Percentiles rank a stretch among this genome's conserved stretches.
Conservation (phyloP, 345 rosid species). For the Eucalyptus fibrosa region DNA sequence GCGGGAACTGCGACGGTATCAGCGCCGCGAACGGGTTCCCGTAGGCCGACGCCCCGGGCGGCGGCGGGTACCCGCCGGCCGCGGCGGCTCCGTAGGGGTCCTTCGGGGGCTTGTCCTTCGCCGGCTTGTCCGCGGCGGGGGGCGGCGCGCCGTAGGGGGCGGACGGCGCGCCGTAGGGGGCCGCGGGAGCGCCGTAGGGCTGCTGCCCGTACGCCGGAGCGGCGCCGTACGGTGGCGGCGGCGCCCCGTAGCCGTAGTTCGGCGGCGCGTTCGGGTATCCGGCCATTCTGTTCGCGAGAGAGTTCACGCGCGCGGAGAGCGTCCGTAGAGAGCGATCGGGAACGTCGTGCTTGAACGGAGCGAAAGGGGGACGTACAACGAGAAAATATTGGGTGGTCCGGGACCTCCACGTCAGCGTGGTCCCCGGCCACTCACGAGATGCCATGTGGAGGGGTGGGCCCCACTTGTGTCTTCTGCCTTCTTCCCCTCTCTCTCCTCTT, state of each 20-base stretch:
- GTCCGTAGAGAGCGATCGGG: not conserved
- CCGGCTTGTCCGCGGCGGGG: constrained; percentile 22
- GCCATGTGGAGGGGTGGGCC: no score
- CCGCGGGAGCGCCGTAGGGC: constrained; percentile 6
- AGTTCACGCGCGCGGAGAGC: not conserved
- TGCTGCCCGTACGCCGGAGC: not conserved
- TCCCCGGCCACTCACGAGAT: no score
- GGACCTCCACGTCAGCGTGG: no score
- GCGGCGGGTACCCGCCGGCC: constrained; percentile 2
- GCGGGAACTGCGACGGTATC: constrained; percentile 71
- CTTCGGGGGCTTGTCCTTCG: constrained; percentile 54
- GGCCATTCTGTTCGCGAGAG: constrained; percentile 8
- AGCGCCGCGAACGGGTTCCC: constrained; percentile 64
- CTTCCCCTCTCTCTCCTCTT: no score
- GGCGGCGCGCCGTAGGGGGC: constrained; percentile 25
- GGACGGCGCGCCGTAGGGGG: constrained; percentile 23
- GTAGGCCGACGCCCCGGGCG: constrained; percentile 6
- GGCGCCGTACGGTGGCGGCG: constrained; percentile 3
- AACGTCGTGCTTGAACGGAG: not conserved
- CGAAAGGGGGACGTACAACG: no score
- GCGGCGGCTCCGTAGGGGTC: constrained; percentile 15
- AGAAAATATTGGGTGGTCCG: no score
- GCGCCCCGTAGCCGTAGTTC: constrained; percentile 49
- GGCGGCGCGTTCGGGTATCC: constrained; percentile 23
- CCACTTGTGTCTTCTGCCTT: no score